These are phyloP conservation scores for Boletellus emodensis DNA, from an alignment of 768 basidiomycete genomes.

Conservation along the genomic window DNA sequence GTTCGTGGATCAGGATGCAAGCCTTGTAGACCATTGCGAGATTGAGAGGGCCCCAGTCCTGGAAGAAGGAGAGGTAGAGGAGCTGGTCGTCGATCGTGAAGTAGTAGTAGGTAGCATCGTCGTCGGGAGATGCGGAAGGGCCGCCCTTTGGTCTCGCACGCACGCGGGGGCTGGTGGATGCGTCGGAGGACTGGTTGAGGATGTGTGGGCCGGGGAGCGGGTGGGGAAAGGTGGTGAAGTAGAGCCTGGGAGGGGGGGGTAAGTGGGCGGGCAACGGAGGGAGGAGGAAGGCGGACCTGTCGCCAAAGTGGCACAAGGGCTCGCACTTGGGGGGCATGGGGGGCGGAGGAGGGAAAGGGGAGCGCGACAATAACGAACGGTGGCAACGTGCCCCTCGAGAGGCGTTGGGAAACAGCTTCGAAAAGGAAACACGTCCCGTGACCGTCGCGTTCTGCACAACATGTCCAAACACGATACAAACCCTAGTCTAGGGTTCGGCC, in stretches of 20 bases:
- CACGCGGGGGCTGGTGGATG: slow-evolving; percentile 54
- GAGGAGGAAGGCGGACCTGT: slow-evolving; percentile 48
- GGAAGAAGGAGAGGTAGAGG: slow-evolving; percentile 88
- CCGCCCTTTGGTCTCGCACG: slow-evolving; percentile 57
- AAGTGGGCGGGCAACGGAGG: neutral
- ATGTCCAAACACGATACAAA: slow-evolving; percentile 20
- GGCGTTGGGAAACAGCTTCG: slow-evolving; percentile 23
- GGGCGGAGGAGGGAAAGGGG: slow-evolving; percentile 6
- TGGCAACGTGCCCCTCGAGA: slow-evolving; percentile 30
- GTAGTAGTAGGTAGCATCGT: slow-evolving; percentile 77
- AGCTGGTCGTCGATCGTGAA: slow-evolving; percentile 93
- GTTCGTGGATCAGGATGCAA: slow-evolving; percentile 87
- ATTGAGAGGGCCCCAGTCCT: slow-evolving; percentile 92
- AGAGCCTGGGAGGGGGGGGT: slow-evolving; percentile 59
- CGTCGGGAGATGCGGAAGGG: slow-evolving; percentile 67
- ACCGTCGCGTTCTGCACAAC: slow-evolving; percentile 33
- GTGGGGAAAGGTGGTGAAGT: slow-evolving; percentile 84
- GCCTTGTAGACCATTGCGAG: slow-evolving; percentile 91
- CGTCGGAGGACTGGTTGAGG: slow-evolving; percentile 54
- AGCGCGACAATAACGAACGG: slow-evolving; percentile 22
- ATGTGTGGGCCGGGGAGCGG: slow-evolving; percentile 63
- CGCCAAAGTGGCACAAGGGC: slow-evolving; percentile 74
- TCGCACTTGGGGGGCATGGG: slow-evolving; percentile 54
- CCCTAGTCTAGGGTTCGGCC: slow-evolving; percentile 20
- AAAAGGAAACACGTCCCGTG: slow-evolving; percentile 36